These are phyloP conservation scores for Phylloboletellus chloephorus DNA, from an alignment of 1,284 basidiomycete species.

Conservation along the genomic window DNA sequence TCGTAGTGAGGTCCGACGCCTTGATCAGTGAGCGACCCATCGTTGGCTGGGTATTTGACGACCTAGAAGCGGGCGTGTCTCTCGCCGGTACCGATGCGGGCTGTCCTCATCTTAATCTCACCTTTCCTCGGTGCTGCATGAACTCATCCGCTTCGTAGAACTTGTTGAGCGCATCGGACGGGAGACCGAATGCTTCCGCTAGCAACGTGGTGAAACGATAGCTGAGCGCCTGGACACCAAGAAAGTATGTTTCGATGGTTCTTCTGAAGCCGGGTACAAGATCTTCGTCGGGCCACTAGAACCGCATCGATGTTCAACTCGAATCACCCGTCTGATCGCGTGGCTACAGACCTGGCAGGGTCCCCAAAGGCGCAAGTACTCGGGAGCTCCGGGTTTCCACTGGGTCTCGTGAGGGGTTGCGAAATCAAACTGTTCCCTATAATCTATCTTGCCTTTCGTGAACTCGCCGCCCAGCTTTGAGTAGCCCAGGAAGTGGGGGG, in stretches of 20 bases:
- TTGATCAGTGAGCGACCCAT: conserved; percentile 31
- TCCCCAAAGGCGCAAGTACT: conserved; percentile 38
- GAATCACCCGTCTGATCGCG: not conserved
- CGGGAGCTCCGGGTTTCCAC: conserved; percentile 36
- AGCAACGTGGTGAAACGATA: conserved; percentile 24
- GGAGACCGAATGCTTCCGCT: conserved; percentile 30
- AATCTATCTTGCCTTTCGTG: conserved; percentile 35
- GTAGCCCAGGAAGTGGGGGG: conserved; percentile 39
- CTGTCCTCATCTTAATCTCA: conserved; percentile 6
- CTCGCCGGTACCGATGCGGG: not conserved
- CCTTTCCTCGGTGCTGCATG: conserved; percentile 33
- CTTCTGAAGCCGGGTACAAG: conserved; percentile 35
- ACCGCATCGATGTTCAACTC: conserved; percentile 1
- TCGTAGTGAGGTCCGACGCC: conserved; percentile 43
- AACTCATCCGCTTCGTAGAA: conserved; percentile 30
- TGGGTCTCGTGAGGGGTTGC: conserved; percentile 33
- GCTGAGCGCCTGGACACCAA: conserved; percentile 27
- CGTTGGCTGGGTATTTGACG: conserved; percentile 36
- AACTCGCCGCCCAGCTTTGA: conserved; percentile 35
- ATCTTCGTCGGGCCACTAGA: conserved; percentile 37
- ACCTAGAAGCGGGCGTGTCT: conserved; percentile 23
- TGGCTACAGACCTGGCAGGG: conserved; percentile 32
- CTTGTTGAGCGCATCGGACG: conserved; percentile 26
- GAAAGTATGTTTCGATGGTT: conserved; percentile 26
- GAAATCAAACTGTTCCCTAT: conserved; percentile 40